phyloP scores from a whole-genome alignment of 345 rosid genomes.

The Adansonia digitata region DNA sequence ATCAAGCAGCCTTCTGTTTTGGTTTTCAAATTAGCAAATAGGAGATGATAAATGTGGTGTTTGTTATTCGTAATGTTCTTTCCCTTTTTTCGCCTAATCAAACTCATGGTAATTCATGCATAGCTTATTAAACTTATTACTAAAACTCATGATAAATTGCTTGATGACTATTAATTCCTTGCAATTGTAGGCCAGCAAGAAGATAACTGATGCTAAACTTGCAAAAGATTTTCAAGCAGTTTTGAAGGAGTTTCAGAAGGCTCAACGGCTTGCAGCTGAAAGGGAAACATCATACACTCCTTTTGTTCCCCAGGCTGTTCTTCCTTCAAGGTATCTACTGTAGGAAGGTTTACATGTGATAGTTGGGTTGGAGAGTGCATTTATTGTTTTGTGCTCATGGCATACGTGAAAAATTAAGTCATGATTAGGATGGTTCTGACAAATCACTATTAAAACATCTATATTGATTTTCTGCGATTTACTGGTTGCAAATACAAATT shows the following conservation, averaged over 20 bases:
- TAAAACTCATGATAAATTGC: not conserved
- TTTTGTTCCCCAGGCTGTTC: slow-evolving; percentile 54
- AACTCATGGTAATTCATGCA: not conserved
- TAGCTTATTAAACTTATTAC: not conserved
- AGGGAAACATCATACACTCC: slow-evolving; percentile 88
- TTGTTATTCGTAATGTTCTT: slow-evolving; percentile 1
- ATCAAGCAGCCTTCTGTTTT: not conserved
- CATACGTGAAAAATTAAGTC: not conserved
- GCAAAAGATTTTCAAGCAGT: slow-evolving; percentile 96
- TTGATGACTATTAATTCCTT: not conserved
- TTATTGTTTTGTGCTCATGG: not conserved
- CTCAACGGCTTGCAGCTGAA: slow-evolving; percentile 95
- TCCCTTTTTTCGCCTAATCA: not conserved
- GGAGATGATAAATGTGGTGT: not conserved
- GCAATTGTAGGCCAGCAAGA: slow-evolving; percentile 67
- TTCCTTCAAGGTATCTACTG: slow-evolving; percentile 60
- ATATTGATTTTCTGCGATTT: not conserved
- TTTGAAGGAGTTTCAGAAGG: slow-evolving; percentile 94
- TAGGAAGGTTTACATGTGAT: not conserved
- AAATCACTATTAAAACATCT: not conserved
- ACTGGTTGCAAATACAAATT: not conserved
- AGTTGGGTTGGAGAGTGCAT: not conserved
- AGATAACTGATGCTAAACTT: slow-evolving; percentile 93
- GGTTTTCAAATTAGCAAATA: not conserved
- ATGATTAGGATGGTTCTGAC: not conserved